Conservation (phyloP, 148 eudicot genomes). For the Limonium bicolor region DNA sequence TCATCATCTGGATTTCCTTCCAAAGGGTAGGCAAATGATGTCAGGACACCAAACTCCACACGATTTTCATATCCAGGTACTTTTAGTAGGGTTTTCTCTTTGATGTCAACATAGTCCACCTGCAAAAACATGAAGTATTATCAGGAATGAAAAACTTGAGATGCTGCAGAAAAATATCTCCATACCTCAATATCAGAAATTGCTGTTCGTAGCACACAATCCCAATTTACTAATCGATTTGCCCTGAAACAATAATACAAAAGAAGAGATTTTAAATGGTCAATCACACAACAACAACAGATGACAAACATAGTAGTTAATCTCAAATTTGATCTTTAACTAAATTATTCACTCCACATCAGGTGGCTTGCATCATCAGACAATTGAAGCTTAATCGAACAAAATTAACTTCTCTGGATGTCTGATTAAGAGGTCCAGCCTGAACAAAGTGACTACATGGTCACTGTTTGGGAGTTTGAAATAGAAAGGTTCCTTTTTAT, state of each 20-base stretch:
- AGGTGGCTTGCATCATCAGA: too few relatives aligned
- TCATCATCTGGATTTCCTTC: constrained; percentile 71
- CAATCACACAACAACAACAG: background rate
- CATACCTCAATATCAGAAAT: constrained; percentile 88
- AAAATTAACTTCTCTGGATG: too few relatives aligned
- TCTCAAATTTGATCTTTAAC: too few relatives aligned
- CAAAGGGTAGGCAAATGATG: constrained; percentile 84
- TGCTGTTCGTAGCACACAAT: constrained; percentile 82
- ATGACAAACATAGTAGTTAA: too few relatives aligned
- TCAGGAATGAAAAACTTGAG: too few relatives aligned
- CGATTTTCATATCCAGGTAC: constrained; percentile 72
- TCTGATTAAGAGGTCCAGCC: too few relatives aligned
- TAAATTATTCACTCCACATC: too few relatives aligned
- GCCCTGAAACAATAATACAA: constrained; percentile 32
- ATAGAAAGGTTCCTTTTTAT: too few relatives aligned
- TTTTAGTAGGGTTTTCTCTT: constrained; percentile 53
- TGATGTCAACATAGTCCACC: constrained; percentile 79
- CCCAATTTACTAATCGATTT: constrained; percentile 86
- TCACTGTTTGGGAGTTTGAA: too few relatives aligned
- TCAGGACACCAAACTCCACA: constrained; percentile 81
- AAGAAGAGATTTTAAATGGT: background rate
- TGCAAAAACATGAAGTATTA: constrained; percentile 14
- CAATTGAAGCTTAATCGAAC: too few relatives aligned
- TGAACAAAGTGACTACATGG: too few relatives aligned
- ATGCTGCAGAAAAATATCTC: background rate